A percentile compares a stretch with the other conserved stretches of the same genome.
Conservation (phyloP, 163 green algal genomes). For the Prototheca wickerhamii region DNA sequence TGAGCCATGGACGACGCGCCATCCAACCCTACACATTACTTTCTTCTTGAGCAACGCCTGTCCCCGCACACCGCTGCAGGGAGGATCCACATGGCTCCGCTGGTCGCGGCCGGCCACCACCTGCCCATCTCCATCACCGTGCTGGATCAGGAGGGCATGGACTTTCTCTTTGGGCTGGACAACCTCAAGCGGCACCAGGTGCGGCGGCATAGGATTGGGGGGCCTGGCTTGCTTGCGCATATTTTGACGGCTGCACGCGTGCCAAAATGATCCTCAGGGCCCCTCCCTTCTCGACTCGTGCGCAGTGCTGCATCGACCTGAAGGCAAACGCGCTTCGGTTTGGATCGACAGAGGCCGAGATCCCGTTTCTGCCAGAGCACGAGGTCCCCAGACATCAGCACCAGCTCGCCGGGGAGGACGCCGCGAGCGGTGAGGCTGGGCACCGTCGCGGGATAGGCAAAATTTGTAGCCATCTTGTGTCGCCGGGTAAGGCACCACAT, state of each 20-base stretch:
- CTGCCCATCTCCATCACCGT: conserved; percentile 81
- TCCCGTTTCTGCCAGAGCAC: conserved; percentile 65
- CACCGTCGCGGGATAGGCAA: not conserved
- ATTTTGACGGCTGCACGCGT: not conserved
- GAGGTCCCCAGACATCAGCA: conserved; percentile 26
- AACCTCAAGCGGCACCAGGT: conserved; percentile 81
- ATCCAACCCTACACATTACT: not conserved
- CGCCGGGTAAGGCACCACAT: not conserved
- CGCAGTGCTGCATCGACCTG: conserved; percentile 72
- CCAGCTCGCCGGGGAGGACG: not conserved
- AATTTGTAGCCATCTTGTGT: not conserved
- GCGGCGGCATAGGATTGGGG: not conserved
- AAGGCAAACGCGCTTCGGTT: conserved; percentile 43
- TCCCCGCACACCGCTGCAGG: conserved; percentile 37
- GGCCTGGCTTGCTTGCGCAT: not conserved
- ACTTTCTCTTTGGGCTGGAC: conserved; percentile 97
- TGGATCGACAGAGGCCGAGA: conserved; percentile 35
- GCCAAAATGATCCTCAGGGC: not conserved
- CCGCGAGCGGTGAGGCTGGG: not conserved
- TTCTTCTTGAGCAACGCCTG: not conserved
- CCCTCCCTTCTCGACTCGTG: not conserved
- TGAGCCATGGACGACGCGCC: not conserved
- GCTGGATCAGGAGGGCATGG: conserved; percentile 74
- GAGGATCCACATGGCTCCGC: conserved; percentile 37
- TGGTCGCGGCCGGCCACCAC: conserved; percentile 64